A percentile compares a stretch with the other conserved stretches of the same genome.
Evolutionary conservation across 345 rosid genomes (phyloP).

Genomic region (Toxicodendron radicans): DNA sequence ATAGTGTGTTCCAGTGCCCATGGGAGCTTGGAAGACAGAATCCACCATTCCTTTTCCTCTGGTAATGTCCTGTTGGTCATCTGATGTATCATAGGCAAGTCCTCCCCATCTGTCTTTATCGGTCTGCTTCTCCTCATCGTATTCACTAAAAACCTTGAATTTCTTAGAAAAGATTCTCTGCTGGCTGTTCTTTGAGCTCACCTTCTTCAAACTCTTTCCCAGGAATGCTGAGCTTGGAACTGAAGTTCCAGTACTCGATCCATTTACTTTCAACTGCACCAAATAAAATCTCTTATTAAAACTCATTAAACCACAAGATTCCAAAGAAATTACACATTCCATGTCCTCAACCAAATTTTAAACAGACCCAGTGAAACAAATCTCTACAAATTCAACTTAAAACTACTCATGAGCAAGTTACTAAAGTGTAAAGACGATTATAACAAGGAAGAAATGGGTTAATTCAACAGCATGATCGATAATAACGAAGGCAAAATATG

Average conservation of each 20-base stretch:
- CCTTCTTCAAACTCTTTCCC: slow-evolving; percentile 32
- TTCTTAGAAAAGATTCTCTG: slow-evolving; percentile 12
- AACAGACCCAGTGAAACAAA: neutral
- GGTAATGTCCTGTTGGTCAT: slow-evolving; percentile 53
- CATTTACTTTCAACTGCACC: slow-evolving; percentile 36
- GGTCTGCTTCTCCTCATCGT: slow-evolving; percentile 46
- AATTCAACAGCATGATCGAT: slow-evolving; percentile 7
- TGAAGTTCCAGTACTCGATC: slow-evolving; percentile 15
- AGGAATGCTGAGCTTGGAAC: slow-evolving; percentile 29
- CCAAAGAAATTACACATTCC: slow-evolving; percentile 10
- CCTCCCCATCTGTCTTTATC: slow-evolving; percentile 48
- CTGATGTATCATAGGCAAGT: slow-evolving; percentile 39
- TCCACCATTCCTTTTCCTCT: slow-evolving; percentile 62
- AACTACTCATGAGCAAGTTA: too few relatives aligned
- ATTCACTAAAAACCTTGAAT: slow-evolving; percentile 29
- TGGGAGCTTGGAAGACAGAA: slow-evolving; percentile 56
- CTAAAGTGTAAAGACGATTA: slow-evolving; percentile 14
- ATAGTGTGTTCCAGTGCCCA: slow-evolving; percentile 47
- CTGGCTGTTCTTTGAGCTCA: slow-evolving; percentile 14
- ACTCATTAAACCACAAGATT: slow-evolving; percentile 4
- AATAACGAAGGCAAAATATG: slow-evolving; percentile 11
- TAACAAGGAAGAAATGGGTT: slow-evolving; percentile 3
- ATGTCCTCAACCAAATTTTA: slow-evolving; percentile 6
- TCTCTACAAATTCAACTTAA: too few relatives aligned
- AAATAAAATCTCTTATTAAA: slow-evolving; percentile 11